Percentiles rank a stretch among this genome's conserved stretches.
Evolutionary conservation across 2,329 filamentous ascomycete species (phyloP).

Genomic region (Penicillium sp.): DNA sequence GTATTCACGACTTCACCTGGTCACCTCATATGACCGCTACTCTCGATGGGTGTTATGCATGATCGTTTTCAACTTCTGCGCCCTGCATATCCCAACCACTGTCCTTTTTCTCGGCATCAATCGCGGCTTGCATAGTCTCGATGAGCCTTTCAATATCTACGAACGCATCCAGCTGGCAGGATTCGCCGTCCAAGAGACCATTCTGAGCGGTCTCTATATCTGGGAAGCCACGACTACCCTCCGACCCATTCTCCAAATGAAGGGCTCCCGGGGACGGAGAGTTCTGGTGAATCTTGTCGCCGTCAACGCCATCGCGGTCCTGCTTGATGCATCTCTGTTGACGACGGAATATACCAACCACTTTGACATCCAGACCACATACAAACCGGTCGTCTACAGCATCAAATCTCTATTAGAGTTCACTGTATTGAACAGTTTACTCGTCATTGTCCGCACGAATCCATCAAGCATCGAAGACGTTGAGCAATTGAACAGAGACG

Average conservation of each 20-base stretch:
- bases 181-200: conserved; percentile 53
- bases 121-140: conserved; percentile 26
- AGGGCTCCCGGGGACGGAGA: conserved; percentile 11
- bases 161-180: conserved; percentile 53
- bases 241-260: conserved; percentile 11
- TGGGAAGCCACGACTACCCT: conserved; percentile 41
- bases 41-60: conserved; percentile 41
- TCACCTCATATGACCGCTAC: conserved; percentile 34
- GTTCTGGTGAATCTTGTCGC: conserved; percentile 26
- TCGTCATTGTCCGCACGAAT: conserved; percentile 21
- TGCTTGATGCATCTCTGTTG: conserved; percentile 43
- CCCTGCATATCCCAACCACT: conserved; percentile 42
- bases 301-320: conserved; percentile 44
- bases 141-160: conserved; percentile 36
- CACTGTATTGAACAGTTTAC: conserved; percentile 49
- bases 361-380: conserved; percentile 35
- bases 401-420: conserved; percentile 52
- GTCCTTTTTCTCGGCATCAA: conserved; percentile 36
- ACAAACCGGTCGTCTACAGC: conserved; percentile 33
- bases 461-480: conserved; percentile 8
- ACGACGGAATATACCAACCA: conserved; percentile 37
- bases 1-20: conserved; percentile 47
- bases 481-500: not conserved
- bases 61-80: conserved; percentile 43
- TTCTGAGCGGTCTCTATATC: conserved; percentile 53